These are phyloP conservation scores for Balamuthia mandrillaris DNA, from an alignment of 208 protist species.

Conservation along the genomic window DNA sequence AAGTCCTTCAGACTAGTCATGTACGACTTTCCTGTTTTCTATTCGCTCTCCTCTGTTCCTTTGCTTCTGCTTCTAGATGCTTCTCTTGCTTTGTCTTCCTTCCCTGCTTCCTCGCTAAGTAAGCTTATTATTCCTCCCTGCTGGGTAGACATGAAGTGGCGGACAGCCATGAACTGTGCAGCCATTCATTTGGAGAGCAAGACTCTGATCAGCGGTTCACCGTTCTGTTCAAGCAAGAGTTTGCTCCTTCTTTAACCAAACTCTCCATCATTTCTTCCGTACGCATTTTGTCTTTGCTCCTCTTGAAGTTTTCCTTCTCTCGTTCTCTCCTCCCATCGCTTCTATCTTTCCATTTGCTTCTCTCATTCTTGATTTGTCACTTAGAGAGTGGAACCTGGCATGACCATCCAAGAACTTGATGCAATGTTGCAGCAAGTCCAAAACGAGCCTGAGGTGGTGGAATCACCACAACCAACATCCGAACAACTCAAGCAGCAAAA, in stretches of 20 bases:
- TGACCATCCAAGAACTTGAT: no score
- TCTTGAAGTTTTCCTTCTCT: no score
- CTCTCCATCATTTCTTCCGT: not conserved
- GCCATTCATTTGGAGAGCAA: slow-evolving; percentile 13
- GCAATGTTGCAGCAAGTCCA: no score
- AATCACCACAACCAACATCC: no score
- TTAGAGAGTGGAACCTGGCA: no score
- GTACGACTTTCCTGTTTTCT: no score
- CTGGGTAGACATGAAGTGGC: slow-evolving; percentile 8
- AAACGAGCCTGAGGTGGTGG: no score
- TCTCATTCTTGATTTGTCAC: no score
- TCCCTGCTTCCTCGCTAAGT: not conserved
- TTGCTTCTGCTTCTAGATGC: no score
- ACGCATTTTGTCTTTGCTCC: not conserved
- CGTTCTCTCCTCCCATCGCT: not conserved
- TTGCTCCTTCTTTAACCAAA: not conserved
- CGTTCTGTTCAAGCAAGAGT: slow-evolving; percentile 15
- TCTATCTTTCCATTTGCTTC: not conserved
- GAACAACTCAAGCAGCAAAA: no score
- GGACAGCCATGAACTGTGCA: slow-evolving; percentile 10
- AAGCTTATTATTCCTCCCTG: not conserved
- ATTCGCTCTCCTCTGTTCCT: no score
- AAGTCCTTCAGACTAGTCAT: not conserved
- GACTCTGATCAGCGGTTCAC: not conserved
- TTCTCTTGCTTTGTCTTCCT: not conserved